Conservation (phyloP, 2,329 filamentous ascomycete species). For the Colletotrichum lindemuthianum region DNA sequence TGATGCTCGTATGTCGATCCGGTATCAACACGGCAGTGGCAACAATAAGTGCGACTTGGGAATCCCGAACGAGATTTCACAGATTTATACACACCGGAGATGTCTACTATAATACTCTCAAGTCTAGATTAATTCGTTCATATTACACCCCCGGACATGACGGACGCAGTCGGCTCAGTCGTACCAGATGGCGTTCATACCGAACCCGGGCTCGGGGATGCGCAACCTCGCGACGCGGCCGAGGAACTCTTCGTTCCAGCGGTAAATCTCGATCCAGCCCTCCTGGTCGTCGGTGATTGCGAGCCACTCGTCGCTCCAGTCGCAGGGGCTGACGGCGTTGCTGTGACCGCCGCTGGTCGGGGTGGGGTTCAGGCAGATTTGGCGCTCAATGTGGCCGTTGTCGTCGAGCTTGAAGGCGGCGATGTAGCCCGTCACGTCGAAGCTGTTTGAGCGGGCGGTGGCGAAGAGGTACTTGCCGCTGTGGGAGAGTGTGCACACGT, state of each 20-base stretch:
- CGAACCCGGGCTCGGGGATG: slow-evolving; percentile 88
- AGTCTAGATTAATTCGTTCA: too few relatives aligned
- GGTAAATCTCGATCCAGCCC: slow-evolving; percentile 87
- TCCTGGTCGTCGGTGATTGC: slow-evolving; percentile 90
- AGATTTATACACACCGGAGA: too few relatives aligned
- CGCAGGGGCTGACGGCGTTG: slow-evolving; percentile 86
- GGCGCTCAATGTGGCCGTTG: slow-evolving; percentile 77
- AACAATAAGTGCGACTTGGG: too few relatives aligned
- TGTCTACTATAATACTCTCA: too few relatives aligned
- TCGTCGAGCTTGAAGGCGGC: slow-evolving; percentile 78
- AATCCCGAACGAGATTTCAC: too few relatives aligned
- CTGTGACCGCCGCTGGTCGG: slow-evolving; percentile 89
- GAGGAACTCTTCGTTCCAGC: slow-evolving; percentile 85
- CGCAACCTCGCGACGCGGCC: slow-evolving; percentile 80
- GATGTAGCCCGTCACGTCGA: slow-evolving; percentile 82
- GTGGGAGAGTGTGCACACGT: slow-evolving; percentile 79
- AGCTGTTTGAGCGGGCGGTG: slow-evolving; percentile 81
- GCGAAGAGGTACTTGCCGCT: slow-evolving; percentile 84
- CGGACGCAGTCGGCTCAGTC: slow-evolving; percentile 53
- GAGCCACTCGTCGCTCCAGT: slow-evolving; percentile 90
- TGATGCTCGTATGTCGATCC: too few relatives aligned
- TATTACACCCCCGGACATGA: too few relatives aligned
- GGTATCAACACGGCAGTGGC: too few relatives aligned
- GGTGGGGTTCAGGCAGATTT: slow-evolving; percentile 85
- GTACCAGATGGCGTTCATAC: slow-evolving; percentile 98